phyloP scores from a whole-genome alignment of 257 asterid genomes.

The Marsdenia floribunda region DNA sequence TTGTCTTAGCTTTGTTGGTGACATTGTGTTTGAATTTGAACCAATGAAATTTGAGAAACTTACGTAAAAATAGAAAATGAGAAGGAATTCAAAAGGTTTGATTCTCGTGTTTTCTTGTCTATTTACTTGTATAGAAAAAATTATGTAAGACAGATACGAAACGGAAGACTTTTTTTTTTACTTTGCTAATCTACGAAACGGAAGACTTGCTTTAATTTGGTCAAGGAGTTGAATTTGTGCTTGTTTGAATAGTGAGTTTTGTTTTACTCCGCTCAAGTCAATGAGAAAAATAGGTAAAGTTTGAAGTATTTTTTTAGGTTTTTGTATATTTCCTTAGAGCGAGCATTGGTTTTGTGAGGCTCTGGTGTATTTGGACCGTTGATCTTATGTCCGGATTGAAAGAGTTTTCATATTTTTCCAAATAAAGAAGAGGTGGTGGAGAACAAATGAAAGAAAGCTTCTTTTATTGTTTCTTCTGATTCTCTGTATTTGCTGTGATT shows the following conservation, averaged over 20 bases:
- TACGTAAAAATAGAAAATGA: background rate
- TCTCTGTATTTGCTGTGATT: background rate
- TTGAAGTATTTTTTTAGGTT: background rate
- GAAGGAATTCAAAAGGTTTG: conserved; percentile 15
- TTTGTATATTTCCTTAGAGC: conserved; percentile 5
- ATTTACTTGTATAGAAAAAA: conserved; percentile 7
- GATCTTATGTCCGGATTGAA: background rate
- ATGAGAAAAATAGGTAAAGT: conserved; percentile 1
- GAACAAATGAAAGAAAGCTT: background rate
- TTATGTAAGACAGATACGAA: background rate
- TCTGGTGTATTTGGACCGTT: background rate
- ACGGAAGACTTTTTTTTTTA: conserved; percentile 19
- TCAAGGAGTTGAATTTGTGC: conserved; percentile 17
- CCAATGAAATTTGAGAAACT: background rate
- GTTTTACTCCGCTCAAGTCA: conserved; percentile 13
- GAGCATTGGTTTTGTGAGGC: background rate
- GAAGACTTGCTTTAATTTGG: conserved; percentile 20
- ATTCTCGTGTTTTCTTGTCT: conserved; percentile 3
- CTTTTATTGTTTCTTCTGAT: background rate
- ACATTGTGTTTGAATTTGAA: background rate
- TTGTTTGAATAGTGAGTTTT: conserved; percentile 10
- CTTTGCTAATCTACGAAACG: background rate
- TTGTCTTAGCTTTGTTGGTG: conserved; percentile 1
- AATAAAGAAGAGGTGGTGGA: background rate
- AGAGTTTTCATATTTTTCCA: background rate